Evolutionary conservation across 108 stramenopile species (phyloP).

Genomic region (Pseudonitzschia delicatissima): DNA sequence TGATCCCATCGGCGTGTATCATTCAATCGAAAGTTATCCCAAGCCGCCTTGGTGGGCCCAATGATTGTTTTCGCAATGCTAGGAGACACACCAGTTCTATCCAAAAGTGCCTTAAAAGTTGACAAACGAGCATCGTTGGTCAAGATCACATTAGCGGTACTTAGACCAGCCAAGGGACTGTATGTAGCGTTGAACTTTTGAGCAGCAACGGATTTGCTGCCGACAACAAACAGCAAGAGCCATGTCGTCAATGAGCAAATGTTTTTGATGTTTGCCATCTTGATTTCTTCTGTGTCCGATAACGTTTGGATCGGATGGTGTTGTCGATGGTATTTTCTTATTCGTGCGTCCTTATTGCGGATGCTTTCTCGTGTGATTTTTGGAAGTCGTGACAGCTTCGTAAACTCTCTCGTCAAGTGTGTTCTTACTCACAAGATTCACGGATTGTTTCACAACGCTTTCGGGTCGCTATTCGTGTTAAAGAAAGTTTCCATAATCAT

Average conservation of each 20-base stretch:
- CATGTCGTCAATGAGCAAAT: background rate
- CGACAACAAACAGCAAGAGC: constrained; percentile 5
- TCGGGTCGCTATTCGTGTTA: too few species aligned
- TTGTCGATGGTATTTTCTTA: too few species aligned
- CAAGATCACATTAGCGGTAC: background rate
- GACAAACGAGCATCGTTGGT: constrained; percentile 18
- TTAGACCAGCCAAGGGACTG: background rate
- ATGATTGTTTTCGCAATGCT: constrained; percentile 34
- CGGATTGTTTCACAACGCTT: too few species aligned
- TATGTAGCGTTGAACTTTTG: background rate
- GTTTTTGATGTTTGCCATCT: background rate
- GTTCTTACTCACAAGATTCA: too few species aligned
- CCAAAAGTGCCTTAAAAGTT: constrained; percentile 21
- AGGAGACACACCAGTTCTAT: constrained; percentile 27
- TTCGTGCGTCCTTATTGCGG: too few species aligned
- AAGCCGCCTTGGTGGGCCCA: constrained; percentile 44
- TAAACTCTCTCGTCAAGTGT: too few species aligned
- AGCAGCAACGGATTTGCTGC: background rate
- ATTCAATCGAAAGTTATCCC: constrained; percentile 21
- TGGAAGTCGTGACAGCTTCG: too few species aligned
- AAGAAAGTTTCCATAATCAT: too few species aligned
- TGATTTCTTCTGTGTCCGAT: background rate
- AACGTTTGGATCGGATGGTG: too few species aligned
- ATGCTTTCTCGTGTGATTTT: too few species aligned
- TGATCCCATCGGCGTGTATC: constrained; percentile 15